A percentile compares a stretch with the other conserved stretches of the same genome.
Conservation (phyloP, 441 rosid genomes). For the California macrophylla region DNA sequence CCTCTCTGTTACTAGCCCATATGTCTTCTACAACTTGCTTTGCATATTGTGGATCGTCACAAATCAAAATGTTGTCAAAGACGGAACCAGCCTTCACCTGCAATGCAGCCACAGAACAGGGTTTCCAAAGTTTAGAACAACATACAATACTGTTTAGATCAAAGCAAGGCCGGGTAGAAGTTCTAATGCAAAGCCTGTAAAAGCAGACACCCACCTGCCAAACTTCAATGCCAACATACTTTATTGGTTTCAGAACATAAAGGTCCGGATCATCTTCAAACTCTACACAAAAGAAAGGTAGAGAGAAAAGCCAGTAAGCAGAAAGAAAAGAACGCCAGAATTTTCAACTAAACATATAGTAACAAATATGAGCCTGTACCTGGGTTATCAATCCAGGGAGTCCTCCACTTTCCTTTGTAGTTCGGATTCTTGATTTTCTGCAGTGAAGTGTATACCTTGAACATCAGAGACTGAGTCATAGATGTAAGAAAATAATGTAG, state of each 20-base stretch:
- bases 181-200: background rate
- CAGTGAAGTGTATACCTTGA: background rate
- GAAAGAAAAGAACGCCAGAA: background rate
- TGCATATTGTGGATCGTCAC: conserved; percentile 81
- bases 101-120: conserved; percentile 13
- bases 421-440: conserved; percentile 89
- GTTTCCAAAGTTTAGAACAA: background rate
- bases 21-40: conserved; percentile 59
- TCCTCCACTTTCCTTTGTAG: conserved; percentile 86
- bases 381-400: conserved; percentile 84
- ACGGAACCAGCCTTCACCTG: conserved; percentile 89
- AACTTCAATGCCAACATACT: background rate
- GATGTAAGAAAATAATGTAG: background rate
- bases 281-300: background rate
- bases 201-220: background rate
- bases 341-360: background rate
- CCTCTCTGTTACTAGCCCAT: conserved; percentile 54
- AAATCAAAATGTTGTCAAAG: conserved; percentile 66
- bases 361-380: conserved; percentile 29
- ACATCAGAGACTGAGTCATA: conserved; percentile 10
- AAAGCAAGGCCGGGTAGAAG: background rate
- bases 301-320: background rate
- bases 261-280: background rate
- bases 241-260: background rate
- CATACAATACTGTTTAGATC: background rate